A percentile compares a stretch with the other conserved stretches of the same genome.
These are phyloP conservation scores for Scolecobasidium constrictum DNA, from an alignment of 2,329 filamentous ascomycete species.

Conservation along the genomic window DNA sequence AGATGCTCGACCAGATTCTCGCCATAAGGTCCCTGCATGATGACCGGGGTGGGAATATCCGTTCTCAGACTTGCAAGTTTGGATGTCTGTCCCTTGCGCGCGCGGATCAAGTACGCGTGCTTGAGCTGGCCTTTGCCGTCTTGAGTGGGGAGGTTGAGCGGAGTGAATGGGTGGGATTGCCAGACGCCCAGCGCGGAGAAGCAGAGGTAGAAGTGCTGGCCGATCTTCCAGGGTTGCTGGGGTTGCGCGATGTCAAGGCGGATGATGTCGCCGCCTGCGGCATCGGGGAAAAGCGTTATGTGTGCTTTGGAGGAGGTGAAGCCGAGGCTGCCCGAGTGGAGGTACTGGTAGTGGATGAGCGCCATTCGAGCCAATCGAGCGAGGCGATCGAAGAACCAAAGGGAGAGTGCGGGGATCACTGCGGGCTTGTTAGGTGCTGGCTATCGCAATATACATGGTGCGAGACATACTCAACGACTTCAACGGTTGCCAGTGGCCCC, in stretches of 20 bases:
- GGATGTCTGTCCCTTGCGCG: slow-evolving; percentile 22
- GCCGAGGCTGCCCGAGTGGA: slow-evolving; percentile 29
- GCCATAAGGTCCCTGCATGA: slow-evolving; percentile 25
- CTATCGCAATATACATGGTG: too few species aligned
- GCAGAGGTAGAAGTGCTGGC: slow-evolving; percentile 62
- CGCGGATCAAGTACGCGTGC: slow-evolving; percentile 25
- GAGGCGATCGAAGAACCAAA: slow-evolving; percentile 55
- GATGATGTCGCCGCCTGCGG: slow-evolving; percentile 49
- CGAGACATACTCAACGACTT: slow-evolving; percentile 59
- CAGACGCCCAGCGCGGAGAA: slow-evolving; percentile 57
- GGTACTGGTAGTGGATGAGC: slow-evolving; percentile 49
- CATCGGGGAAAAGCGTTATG: slow-evolving; percentile 36
- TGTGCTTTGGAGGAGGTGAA: slow-evolving; percentile 47
- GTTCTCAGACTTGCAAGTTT: slow-evolving; percentile 22
- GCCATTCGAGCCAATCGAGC: slow-evolving; percentile 47
- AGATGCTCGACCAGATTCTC: slow-evolving; percentile 17
- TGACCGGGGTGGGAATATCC: slow-evolving; percentile 17
- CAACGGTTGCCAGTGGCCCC: slow-evolving; percentile 61
- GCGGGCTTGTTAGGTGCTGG: too few species aligned
- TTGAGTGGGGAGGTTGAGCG: slow-evolving; percentile 40
- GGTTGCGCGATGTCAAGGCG: slow-evolving; percentile 54
- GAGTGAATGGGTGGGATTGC: slow-evolving; percentile 64
- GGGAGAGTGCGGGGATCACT: slow-evolving; percentile 53
- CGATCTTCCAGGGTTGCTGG: slow-evolving; percentile 51
- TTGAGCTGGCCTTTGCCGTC: slow-evolving; percentile 35